These are phyloP conservation scores for Chrysosporium keratinophilum DNA, from an alignment of 2,329 filamentous ascomycete genomes.

Conservation along the genomic window DNA sequence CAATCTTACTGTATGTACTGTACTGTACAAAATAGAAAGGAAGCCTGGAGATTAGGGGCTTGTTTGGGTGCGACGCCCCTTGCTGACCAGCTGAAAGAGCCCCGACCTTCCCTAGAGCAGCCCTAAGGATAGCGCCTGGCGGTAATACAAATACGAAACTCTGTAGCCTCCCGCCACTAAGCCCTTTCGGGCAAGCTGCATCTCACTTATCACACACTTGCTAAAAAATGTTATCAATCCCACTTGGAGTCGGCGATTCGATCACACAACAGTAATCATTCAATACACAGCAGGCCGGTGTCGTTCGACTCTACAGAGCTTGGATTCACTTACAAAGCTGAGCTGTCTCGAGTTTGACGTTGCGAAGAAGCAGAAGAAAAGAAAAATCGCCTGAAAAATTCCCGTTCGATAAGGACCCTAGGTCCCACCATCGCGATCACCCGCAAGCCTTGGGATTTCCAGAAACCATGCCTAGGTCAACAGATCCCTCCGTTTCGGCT, in stretches of 20 bases:
- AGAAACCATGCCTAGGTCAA: slow-evolving; percentile 61
- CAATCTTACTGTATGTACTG: too few relatives aligned
- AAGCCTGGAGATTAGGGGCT: too few relatives aligned
- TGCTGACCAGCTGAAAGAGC: too few relatives aligned
- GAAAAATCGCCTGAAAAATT: background rate
- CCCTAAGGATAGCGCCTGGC: too few relatives aligned
- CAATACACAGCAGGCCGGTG: background rate
- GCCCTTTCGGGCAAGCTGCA: slow-evolving; percentile 2
- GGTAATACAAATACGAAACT: too few relatives aligned
- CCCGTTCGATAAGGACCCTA: background rate
- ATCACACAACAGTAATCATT: background rate
- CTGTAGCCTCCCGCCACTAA: slow-evolving; percentile 10
- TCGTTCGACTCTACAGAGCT: too few relatives aligned
- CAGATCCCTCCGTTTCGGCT: slow-evolving; percentile 46
- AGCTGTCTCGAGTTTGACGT: too few relatives aligned
- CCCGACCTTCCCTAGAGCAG: too few relatives aligned
- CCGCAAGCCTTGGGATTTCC: background rate
- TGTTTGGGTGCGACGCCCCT: too few relatives aligned
- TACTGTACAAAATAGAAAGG: too few relatives aligned
- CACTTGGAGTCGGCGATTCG: background rate
- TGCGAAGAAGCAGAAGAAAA: background rate
- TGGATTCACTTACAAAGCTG: too few relatives aligned
- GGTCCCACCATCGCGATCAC: background rate
- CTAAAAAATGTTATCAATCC: slow-evolving; percentile 10
- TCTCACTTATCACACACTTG: slow-evolving; percentile 11